Evolutionary conservation across 306 rosid species (phyloP).

Genomic region (Prosopis cineraria): DNA sequence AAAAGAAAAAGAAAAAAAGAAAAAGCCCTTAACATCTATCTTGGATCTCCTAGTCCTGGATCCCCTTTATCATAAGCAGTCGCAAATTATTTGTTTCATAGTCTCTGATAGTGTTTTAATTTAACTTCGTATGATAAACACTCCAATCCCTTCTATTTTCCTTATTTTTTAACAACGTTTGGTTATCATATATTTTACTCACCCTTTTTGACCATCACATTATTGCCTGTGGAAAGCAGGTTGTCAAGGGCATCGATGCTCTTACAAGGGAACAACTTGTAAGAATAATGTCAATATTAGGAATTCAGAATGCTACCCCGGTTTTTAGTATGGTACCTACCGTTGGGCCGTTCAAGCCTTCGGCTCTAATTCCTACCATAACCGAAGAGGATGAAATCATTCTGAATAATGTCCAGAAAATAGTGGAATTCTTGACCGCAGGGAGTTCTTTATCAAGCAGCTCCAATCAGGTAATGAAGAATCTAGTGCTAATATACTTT

Average conservation of each 20-base stretch:
- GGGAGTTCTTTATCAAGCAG: constrained; percentile 75
- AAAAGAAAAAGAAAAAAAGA: too few relatives aligned
- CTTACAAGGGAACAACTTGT: constrained; percentile 93
- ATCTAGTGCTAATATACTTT: constrained; percentile 12
- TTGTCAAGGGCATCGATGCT: constrained; percentile 96
- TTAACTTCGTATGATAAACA: background rate
- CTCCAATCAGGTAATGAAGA: constrained; percentile 64
- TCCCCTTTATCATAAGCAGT: background rate
- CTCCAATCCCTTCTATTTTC: background rate
- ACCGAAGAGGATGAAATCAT: constrained; percentile 88
- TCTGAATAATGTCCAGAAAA: constrained; percentile 86
- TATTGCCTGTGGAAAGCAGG: constrained; percentile 51
- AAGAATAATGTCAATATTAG: constrained; percentile 64
- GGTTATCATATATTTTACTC: background rate
- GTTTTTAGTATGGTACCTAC: constrained; percentile 89
- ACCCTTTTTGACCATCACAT: constrained; percentile 16
- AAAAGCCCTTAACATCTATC: background rate
- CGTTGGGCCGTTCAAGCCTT: constrained; percentile 74
- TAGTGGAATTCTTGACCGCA: constrained; percentile 79
- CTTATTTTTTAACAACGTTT: background rate
- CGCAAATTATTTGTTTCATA: background rate
- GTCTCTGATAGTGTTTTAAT: background rate
- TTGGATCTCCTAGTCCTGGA: background rate
- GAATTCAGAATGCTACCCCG: constrained; percentile 75
- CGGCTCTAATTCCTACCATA: constrained; percentile 78